A percentile compares a stretch with the other conserved stretches of the same genome.
phyloP scores from a whole-genome alignment of 768 basidiomycete species.

The Trametes cubensis region DNA sequence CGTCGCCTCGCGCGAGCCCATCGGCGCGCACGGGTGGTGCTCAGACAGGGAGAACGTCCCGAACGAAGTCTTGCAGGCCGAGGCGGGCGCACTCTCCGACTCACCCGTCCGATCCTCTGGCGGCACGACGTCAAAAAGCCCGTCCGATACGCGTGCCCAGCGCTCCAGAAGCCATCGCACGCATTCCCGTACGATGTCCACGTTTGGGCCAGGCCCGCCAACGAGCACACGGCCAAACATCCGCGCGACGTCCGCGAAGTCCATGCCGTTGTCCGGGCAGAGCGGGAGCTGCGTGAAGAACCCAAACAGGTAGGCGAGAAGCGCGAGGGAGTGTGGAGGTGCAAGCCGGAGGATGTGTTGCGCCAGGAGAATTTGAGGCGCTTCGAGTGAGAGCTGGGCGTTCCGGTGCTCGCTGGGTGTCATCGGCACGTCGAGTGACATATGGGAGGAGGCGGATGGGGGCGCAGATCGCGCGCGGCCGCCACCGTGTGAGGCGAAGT shows the following conservation, averaged over 20 bases:
- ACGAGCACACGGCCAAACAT: conserved; percentile 49
- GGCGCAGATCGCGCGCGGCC: conserved; percentile 13
- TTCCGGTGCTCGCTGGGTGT: conserved; percentile 10
- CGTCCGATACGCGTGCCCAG: conserved; percentile 24
- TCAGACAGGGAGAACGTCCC: not conserved
- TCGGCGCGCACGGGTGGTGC: not conserved
- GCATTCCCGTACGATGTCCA: not conserved
- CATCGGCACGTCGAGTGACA: conserved; percentile 3
- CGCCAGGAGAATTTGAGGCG: conserved; percentile 42
- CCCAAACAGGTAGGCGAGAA: conserved; percentile 48
- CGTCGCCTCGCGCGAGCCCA: not conserved
- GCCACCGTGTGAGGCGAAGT: conserved; percentile 7
- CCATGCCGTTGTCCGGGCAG: conserved; percentile 52
- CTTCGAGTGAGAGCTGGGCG: conserved; percentile 29
- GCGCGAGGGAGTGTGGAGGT: conserved; percentile 42
- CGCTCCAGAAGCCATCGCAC: conserved; percentile 34
- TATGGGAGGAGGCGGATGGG: not conserved
- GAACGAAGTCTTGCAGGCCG: not conserved
- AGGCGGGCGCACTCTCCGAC: conserved; percentile 1
- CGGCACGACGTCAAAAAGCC: conserved; percentile 12
- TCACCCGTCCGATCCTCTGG: not conserved
- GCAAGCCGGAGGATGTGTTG: conserved; percentile 55
- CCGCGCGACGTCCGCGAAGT: conserved; percentile 46
- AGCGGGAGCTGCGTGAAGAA: conserved; percentile 57
- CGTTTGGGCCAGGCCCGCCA: conserved; percentile 32